Base-by-base conservation (phyloP, 2,329 filamentous ascomycete species). In the Pezicula radicicola region DNA sequence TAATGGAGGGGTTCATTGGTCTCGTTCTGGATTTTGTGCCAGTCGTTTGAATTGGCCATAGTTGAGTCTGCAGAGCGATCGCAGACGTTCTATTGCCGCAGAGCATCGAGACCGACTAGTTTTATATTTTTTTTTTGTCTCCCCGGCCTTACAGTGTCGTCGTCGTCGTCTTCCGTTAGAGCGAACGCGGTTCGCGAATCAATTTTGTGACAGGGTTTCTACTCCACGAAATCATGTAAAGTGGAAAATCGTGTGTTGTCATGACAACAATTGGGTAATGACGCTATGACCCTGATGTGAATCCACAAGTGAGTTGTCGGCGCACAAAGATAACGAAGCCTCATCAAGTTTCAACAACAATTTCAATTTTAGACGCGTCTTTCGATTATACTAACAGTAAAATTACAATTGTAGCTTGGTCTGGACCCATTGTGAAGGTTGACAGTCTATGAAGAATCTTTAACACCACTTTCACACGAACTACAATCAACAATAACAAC, bases 1-100 rank as follows among this genome's bases (percentile, higher is more conserved):
- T 73, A 79, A 58, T 82, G 77, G 27, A 81, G 62, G 7, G 75
- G 68, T 55, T 75, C 71, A 30, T 69, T 59, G 48, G 50, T 16
- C 13, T 36, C 16, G 19, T 33, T 15, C 19, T 42, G n/a, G 18
- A 49, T 19, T 27, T 12, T 13, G 25, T 45, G 19, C 42, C 42
- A 45, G 12, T 45, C 21, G 27, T 45, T 18, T 12, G 42, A 30
- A 7, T 5, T 18, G 2, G n/a, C 42, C 42, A 45, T 45, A 15
- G 21, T 16, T n/a, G n/a, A 6, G n/a, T 21, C 27, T 45, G 42
- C 42, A 15, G 42, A 27, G 13, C 10, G n/a, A 28, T 21, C 25
- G 27, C 42, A 45, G 27, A 16, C n/a, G 19, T 13, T 45, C 19
- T 18, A 18, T 13, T 45, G 12, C 8, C 21, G 27, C n/a, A 30